A percentile compares a stretch with the other conserved stretches of the same genome.
These are phyloP conservation scores for Adiantum capillusveneris DNA, from an alignment of 75 land plant species.

Conservation along the genomic window DNA sequence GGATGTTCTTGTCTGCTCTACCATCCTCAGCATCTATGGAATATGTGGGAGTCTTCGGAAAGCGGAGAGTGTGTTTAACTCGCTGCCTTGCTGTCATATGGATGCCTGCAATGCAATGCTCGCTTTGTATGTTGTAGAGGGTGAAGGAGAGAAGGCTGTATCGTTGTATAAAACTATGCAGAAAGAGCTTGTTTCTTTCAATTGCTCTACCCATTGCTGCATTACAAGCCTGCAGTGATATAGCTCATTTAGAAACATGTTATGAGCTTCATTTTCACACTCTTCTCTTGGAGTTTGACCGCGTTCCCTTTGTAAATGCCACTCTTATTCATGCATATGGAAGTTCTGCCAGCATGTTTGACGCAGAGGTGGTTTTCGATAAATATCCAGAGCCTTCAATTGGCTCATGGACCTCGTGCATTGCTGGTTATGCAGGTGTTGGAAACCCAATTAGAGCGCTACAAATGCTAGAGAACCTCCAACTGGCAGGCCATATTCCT, in stretches of 20 bases:
- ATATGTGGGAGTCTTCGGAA: slow-evolving; percentile 15
- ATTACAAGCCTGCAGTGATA: not conserved
- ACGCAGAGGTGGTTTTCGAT: slow-evolving; percentile 7
- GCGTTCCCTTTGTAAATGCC: not conserved
- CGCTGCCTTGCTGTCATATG: slow-evolving; percentile 3
- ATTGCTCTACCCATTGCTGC: not conserved
- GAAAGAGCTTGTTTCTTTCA: not conserved
- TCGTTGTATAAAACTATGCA: slow-evolving; percentile 8
- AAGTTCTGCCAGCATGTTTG: slow-evolving; percentile 5
- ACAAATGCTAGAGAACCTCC: not conserved
- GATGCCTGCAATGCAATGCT: slow-evolving; percentile 7
- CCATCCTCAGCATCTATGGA: slow-evolving; percentile 11
- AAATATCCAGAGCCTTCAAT: not conserved
- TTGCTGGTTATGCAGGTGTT: slow-evolving; percentile 9
- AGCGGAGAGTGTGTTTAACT: not conserved
- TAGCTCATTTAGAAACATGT: not conserved
- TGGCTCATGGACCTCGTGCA: slow-evolving; percentile 8
- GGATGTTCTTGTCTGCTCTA: not conserved
- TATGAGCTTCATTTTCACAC: not conserved
- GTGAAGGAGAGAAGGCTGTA: slow-evolving; percentile 3
- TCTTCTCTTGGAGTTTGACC: not conserved
- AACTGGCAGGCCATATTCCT: not conserved
- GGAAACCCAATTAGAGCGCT: slow-evolving; percentile 4
- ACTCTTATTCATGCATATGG: slow-evolving; percentile 1
- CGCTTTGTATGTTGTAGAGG: not conserved